Conservation (phyloP, 2,329 filamentous ascomycete species). For the Leptographium procerum region DNA sequence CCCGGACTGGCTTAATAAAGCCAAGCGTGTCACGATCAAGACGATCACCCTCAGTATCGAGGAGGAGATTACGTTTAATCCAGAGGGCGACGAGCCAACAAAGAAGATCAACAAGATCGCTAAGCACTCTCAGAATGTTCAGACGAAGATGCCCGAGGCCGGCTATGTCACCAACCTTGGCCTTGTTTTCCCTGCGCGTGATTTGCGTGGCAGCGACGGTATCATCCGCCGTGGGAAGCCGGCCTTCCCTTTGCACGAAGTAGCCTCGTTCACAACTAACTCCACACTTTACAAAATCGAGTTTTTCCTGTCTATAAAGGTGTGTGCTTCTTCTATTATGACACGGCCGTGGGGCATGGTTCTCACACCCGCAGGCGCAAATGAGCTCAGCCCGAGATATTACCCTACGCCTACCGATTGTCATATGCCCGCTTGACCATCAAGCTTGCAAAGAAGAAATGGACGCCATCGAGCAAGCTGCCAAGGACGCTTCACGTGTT, state of each 20-base stretch:
- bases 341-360: background rate
- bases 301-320: conserved; percentile 91
- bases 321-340: conserved; percentile 27
- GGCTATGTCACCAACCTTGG: conserved; percentile 91
- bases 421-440: conserved; percentile 91
- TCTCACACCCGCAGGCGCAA: conserved; percentile 51
- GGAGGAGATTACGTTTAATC: conserved; percentile 97
- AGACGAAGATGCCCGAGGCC: conserved; percentile 75
- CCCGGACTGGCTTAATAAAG: conserved; percentile 80
- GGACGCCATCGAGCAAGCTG: conserved; percentile 93
- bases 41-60: conserved; percentile 91
- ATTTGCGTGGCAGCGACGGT: conserved; percentile 76
- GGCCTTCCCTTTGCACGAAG: conserved; percentile 79
- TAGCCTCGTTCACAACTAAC: conserved; percentile 85
- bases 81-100: conserved; percentile 88
- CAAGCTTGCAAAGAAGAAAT: conserved; percentile 96
- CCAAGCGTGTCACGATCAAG: conserved; percentile 82
- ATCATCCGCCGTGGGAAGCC: conserved; percentile 75
- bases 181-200: conserved; percentile 80
- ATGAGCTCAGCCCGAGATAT: conserved; percentile 84
- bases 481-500: conserved; percentile 80
- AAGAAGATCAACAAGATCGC: conserved; percentile 80
- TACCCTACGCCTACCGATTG: conserved; percentile 77
- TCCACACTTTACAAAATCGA: conserved; percentile 97
- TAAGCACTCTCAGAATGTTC: conserved; percentile 71